Base-by-base conservation (phyloP, 305 asterid genomes). In the Ajuga reptans region DNA sequence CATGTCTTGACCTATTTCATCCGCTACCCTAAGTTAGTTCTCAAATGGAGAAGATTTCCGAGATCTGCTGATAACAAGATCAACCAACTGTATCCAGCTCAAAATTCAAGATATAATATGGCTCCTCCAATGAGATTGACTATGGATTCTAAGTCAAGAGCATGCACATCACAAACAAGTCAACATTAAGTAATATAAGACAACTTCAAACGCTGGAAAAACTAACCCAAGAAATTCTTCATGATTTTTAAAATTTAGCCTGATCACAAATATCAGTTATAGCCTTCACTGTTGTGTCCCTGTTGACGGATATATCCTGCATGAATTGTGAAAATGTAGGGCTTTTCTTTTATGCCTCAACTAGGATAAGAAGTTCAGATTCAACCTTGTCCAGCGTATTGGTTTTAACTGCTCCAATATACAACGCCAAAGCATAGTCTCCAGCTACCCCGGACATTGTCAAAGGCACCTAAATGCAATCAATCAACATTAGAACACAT, bases 391-490 rank as follows among this genome's bases (percentile, higher is more conserved):
- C 96, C 83, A 93, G 78, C 36, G 70, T 42, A 55, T 87, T 91
- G 47, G 85, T 89, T 82, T 87, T 93, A 68, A 86, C 96, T 12
- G 96, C 87, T 66, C 91, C 82, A 14, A 91, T 82, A 81, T 93
- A 93, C 75, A 93, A 78, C 24, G 97, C 96, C 0, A 96, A 81
- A 55, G 97, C 96, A 82, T 91, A 93, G 85, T 93, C 87, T 75
- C 96, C 97, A 77, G 91, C 85, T 46, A 81, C 86, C 16, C 97
- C 99, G 69, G 72, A 93, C 95, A 91, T 70, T 1, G 83, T 81
- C 76, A 93, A 6, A 5, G 98, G 98, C 69, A 93, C 94, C 98
- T 90, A 77, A 69, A 76, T 74, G 65, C 63, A 52, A 60, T 50
- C 17, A 61, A 57, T 5, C 15, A 14, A 62, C 63, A 39, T 69